These are phyloP conservation scores for Nigrospora sphaerica DNA, from an alignment of 2,329 filamentous ascomycete species.

Conservation along the genomic window DNA sequence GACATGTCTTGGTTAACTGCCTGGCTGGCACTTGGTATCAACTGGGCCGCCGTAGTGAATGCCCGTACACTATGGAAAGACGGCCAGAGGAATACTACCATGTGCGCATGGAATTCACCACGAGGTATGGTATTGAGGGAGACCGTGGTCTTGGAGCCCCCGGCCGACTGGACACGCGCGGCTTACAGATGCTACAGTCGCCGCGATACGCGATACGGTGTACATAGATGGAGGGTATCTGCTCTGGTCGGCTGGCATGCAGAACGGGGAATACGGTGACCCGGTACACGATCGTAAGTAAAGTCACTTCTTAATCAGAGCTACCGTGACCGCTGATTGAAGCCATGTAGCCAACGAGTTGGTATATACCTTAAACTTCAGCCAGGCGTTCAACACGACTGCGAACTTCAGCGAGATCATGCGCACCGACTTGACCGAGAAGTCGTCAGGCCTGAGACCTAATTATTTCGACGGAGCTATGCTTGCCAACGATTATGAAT, in stretches of 20 bases:
- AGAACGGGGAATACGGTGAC: constrained; percentile 30
- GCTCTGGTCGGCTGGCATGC: constrained; percentile 42
- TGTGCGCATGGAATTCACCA: constrained; percentile 48
- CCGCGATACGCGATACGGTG: constrained; percentile 52
- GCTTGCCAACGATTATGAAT: constrained; percentile 57
- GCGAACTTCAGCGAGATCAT: constrained; percentile 49
- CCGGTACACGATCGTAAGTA: constrained; percentile 34
- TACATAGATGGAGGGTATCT: constrained; percentile 59
- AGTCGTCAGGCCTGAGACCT: constrained; percentile 32
- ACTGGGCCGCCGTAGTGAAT: constrained; percentile 17
- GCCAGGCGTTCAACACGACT: constrained; percentile 42
- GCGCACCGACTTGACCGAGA: constrained; percentile 33
- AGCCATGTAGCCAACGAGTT: constrained; percentile 24
- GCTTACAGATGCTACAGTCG: constrained; percentile 41
- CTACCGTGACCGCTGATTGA: neutral
- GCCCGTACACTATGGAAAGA: constrained; percentile 42
- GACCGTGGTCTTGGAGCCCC: neutral
- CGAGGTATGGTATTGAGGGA: constrained; percentile 20
- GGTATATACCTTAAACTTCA: constrained; percentile 53
- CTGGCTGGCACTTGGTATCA: constrained; percentile 18
- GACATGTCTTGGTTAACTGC: constrained; percentile 21
- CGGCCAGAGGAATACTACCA: constrained; percentile 47
- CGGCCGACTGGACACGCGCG: constrained; percentile 6
- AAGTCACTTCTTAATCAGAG: neutral
- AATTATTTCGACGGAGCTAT: constrained; percentile 57